A percentile compares a stretch with the other conserved stretches of the same genome.
Conservation (phyloP, 176 grass and related monocot genomes). For the Oryza coarctata region DNA sequence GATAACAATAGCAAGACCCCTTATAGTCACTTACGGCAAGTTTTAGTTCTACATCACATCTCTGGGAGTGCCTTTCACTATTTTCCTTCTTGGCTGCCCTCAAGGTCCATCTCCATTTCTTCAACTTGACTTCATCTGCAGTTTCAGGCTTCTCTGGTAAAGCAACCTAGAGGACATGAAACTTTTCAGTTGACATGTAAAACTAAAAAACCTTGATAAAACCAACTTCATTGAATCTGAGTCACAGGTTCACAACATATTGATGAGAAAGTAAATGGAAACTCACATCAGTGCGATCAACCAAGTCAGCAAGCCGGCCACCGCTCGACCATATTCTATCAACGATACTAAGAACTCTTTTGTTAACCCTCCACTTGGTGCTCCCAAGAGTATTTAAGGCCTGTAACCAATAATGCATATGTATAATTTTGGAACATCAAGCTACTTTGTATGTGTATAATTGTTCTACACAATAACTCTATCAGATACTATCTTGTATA, state of each 20-base stretch:
- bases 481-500: too few relatives aligned
- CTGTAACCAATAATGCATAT: conserved; percentile 44
- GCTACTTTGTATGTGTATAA: too few relatives aligned
- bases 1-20: conserved; percentile 20
- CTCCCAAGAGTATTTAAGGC: conserved; percentile 92
- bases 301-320: conserved; percentile 78
- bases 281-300: conserved; percentile 85
- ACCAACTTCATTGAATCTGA: neutral
- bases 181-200: neutral
- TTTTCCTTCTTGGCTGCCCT: conserved; percentile 70
- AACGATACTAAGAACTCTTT: conserved; percentile 82
- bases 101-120: conserved; percentile 73
- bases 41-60: conserved; percentile 96
- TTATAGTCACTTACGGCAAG: conserved; percentile 64
- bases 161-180: conserved; percentile 53
- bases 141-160: conserved; percentile 83
- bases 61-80: conserved; percentile 84
- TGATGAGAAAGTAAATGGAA: conserved; percentile 30
- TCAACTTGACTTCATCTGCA: conserved; percentile 68
- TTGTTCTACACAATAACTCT: too few relatives aligned
- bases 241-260: neutral
- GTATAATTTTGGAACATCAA: too few relatives aligned
- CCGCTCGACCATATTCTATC: conserved; percentile 98
- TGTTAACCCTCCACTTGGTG: conserved; percentile 96
- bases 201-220: conserved; percentile 13